Percentiles rank a stretch among this genome's conserved stretches.
phyloP scores from a whole-genome alignment of 2,329 filamentous ascomycete genomes.

The Colletotrichum graminicola region DNA sequence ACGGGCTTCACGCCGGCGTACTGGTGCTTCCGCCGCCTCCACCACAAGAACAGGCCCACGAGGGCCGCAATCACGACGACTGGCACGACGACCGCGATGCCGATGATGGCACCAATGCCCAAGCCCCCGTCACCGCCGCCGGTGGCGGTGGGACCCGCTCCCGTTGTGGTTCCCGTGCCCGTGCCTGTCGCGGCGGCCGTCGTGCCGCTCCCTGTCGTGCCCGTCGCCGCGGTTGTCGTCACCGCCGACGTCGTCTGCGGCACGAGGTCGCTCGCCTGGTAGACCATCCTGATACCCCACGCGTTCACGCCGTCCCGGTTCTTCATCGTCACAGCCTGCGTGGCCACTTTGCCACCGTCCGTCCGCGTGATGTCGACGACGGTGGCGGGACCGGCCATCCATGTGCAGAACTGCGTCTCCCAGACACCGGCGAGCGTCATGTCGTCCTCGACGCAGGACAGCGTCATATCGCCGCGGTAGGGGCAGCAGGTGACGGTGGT shows the following conservation, averaged over 20 bases:
- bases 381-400: constrained; percentile 42
- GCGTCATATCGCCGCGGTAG: constrained; percentile 39
- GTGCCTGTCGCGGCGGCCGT: neutral
- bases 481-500: constrained; percentile 48
- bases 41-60: constrained; percentile 31
- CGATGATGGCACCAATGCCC: constrained; percentile 25
- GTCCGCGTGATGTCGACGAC: constrained; percentile 41
- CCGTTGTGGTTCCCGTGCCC: neutral
- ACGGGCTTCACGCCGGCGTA: constrained; percentile 34
- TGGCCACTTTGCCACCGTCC: constrained; percentile 35
- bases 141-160: neutral
- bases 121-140: neutral
- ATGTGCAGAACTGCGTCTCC: constrained; percentile 46
- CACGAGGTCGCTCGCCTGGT: constrained; percentile 44
- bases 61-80: constrained; percentile 30
- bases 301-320: constrained; percentile 44
- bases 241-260: constrained; percentile 8
- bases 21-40: constrained; percentile 29
- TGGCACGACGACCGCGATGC: constrained; percentile 15
- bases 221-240: neutral
- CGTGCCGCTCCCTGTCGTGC: too few species aligned
- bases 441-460: constrained; percentile 44
- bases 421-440: constrained; percentile 38
- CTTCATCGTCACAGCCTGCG: constrained; percentile 32
- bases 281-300: constrained; percentile 47